These are phyloP conservation scores for Scutellaria minor DNA, from an alignment of 257 asterid genomes.

Conservation along the genomic window DNA sequence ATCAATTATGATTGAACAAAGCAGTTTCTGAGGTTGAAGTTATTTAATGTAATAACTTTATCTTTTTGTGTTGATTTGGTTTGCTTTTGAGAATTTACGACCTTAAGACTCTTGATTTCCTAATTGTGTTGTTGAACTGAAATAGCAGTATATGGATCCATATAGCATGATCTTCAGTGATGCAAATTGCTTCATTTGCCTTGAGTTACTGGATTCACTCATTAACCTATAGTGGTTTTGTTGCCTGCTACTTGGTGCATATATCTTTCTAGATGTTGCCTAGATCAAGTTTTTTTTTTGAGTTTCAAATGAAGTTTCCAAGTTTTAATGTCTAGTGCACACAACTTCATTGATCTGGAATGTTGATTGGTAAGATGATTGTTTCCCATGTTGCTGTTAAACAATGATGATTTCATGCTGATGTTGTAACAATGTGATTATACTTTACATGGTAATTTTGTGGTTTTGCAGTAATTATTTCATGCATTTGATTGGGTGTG, in stretches of 20 bases:
- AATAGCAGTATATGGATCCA: conserved; percentile 12
- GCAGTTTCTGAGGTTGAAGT: not conserved
- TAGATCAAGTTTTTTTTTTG: not conserved
- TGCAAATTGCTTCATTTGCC: not conserved
- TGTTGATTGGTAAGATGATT: not conserved
- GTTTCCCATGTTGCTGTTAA: conserved; percentile 1
- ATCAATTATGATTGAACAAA: not conserved
- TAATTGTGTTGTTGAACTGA: conserved; percentile 6
- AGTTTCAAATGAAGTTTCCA: conserved; percentile 2
- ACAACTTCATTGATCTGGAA: conserved; percentile 14
- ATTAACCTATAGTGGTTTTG: not conserved
- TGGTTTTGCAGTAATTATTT: not conserved
- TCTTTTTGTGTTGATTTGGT: conserved; percentile 1
- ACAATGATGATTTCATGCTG: not conserved
- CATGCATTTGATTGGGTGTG: conserved; percentile 30
- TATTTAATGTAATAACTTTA: not conserved
- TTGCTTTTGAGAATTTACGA: conserved; percentile 1
- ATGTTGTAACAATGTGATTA: not conserved
- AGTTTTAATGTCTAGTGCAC: conserved; percentile 7
- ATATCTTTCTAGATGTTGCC: conserved; percentile 1
- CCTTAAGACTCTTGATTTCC: conserved; percentile 2
- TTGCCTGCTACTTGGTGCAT: conserved; percentile 16
- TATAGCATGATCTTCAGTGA: not conserved
- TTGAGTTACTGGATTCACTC: not conserved
- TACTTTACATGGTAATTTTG: not conserved